These are phyloP conservation scores for Fomes fomentarius DNA, from an alignment of 1,284 basidiomycete species.

Conservation along the genomic window DNA sequence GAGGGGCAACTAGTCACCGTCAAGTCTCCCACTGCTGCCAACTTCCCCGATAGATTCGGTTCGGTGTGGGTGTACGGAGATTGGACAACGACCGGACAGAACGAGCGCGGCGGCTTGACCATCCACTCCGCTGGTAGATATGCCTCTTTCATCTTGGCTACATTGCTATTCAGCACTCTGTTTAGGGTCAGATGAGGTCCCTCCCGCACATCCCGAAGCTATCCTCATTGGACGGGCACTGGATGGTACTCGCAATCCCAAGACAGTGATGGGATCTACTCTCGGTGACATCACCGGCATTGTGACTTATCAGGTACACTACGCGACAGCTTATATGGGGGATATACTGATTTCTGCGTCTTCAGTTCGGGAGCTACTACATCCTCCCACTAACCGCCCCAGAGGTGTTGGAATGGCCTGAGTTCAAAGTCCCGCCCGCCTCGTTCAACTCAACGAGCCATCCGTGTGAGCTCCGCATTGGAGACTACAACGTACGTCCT, in stretches of 20 bases:
- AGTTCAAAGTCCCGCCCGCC: slow-evolving; percentile 40
- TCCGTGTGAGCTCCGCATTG: slow-evolving; percentile 55
- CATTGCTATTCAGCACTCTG: too few species aligned
- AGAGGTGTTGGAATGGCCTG: slow-evolving; percentile 43
- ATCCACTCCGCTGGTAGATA: slow-evolving; percentile 46
- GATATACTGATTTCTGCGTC: too few species aligned
- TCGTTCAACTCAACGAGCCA: slow-evolving; percentile 40
- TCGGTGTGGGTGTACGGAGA: slow-evolving; percentile 65
- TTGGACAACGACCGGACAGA: slow-evolving; percentile 61
- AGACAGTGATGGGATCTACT: slow-evolving; percentile 48
- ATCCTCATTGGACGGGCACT: slow-evolving; percentile 58
- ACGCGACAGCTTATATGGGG: too few species aligned
- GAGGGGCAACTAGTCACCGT: slow-evolving; percentile 64
- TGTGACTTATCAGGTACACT: slow-evolving; percentile 53
- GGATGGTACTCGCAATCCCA: slow-evolving; percentile 58
- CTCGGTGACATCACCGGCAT: slow-evolving; percentile 61
- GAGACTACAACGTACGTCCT: slow-evolving; percentile 58
- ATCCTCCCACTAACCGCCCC: slow-evolving; percentile 61
- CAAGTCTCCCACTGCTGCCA: slow-evolving; percentile 48
- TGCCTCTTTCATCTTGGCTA: too few species aligned
- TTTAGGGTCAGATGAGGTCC: slow-evolving; percentile 45
- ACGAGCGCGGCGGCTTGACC: slow-evolving; percentile 59
- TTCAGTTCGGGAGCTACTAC: slow-evolving; percentile 49
- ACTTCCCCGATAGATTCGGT: slow-evolving; percentile 56
- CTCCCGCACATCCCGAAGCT: slow-evolving; percentile 62